A percentile compares a stretch with the other conserved stretches of the same genome.
These are phyloP conservation scores for Termitomyces sp. DNA, from an alignment of 768 basidiomycete species.

Conservation along the genomic window DNA sequence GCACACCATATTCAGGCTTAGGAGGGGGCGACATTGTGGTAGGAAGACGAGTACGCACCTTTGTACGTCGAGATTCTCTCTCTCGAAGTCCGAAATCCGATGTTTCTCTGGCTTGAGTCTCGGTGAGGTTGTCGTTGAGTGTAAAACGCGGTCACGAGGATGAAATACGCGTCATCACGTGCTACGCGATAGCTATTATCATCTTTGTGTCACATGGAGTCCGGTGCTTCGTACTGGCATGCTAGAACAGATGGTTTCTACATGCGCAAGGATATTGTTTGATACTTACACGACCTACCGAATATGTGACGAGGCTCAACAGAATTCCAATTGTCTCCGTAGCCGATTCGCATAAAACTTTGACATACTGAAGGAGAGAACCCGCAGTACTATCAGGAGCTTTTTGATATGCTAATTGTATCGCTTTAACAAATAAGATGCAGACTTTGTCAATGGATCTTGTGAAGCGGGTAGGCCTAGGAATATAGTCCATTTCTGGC, in stretches of 20 bases:
- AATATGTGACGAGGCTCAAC: too few relatives aligned
- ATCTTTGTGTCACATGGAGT: too few relatives aligned
- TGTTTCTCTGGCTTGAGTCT: neutral
- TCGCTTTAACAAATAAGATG: neutral
- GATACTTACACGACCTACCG: too few relatives aligned
- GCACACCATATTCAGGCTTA: neutral
- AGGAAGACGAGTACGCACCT: neutral
- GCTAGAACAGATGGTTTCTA: too few relatives aligned
- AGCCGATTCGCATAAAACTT: too few relatives aligned
- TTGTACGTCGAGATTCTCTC: neutral
- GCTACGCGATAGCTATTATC: neutral
- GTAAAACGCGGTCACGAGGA: constrained; percentile 3
- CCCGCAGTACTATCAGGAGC: neutral
- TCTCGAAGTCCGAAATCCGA: neutral
- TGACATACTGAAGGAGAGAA: neutral
- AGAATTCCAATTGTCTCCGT: too few relatives aligned
- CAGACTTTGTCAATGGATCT: neutral
- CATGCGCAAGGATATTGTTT: too few relatives aligned
- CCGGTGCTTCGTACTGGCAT: too few relatives aligned
- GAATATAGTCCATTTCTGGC: neutral
- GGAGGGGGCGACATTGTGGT: neutral
- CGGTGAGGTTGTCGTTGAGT: neutral
- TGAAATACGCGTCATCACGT: neutral
- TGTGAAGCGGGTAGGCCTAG: neutral
- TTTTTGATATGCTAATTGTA: neutral